Evolutionary conservation across 1,284 basidiomycete genomes (phyloP).

Genomic region (Cutaneotrichosporon mucoides): DNA sequence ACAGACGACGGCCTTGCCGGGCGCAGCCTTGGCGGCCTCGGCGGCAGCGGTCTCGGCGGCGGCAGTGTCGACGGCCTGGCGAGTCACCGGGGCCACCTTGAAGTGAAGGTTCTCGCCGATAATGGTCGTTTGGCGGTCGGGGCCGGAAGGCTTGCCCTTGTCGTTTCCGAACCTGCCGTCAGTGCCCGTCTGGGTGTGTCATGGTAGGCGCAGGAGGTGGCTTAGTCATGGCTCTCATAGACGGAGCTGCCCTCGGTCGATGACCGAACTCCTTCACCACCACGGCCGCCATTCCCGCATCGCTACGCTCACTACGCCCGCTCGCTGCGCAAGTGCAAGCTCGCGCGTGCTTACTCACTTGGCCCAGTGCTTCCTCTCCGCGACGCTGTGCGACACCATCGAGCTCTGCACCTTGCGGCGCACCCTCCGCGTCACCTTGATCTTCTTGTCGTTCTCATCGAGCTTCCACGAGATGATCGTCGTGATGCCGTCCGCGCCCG

Average conservation of each 20-base stretch:
- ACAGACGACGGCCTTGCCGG: constrained; percentile 84
- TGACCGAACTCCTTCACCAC: too few species aligned
- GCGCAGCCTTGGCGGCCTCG: constrained; percentile 65
- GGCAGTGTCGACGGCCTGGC: constrained; percentile 59
- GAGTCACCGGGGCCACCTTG: constrained; percentile 73
- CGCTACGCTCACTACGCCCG: too few species aligned
- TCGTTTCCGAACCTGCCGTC: constrained; percentile 74
- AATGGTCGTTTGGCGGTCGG: constrained; percentile 90
- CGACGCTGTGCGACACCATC: constrained; percentile 88
- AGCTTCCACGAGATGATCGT: constrained; percentile 77
- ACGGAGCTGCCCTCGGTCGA: too few species aligned
- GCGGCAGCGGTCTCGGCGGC: constrained; percentile 63
- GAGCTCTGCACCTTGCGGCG: constrained; percentile 85
- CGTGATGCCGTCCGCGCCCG: constrained; percentile 85
- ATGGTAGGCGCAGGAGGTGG: too few species aligned
- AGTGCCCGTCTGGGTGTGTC: neutral
- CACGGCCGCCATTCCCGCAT: too few species aligned
- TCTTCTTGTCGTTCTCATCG: constrained; percentile 90
- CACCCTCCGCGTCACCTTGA: constrained; percentile 83
- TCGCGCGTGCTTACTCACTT: constrained; percentile 54
- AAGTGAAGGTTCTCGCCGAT: constrained; percentile 86
- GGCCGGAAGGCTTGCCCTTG: constrained; percentile 80
- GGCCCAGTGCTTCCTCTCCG: constrained; percentile 85
- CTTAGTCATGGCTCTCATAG: too few species aligned
- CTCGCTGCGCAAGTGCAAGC: too few species aligned